Evolutionary conservation across 257 asterid genomes (phyloP), one percentile per base, ranked within the genome.

Genomic region (Galeopsis tetrahit): DNA sequence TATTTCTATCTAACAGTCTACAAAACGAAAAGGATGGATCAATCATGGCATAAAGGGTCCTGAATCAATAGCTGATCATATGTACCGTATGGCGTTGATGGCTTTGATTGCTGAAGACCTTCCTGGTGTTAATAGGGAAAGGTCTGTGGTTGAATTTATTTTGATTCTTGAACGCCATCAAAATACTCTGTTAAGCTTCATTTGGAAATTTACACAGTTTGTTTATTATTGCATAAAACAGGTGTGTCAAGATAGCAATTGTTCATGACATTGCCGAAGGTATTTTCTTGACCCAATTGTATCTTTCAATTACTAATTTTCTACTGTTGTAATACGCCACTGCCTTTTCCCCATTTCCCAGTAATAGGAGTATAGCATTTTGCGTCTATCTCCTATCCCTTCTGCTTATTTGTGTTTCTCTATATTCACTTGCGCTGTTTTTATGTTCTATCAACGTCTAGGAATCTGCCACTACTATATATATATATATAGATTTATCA

Each of bases 241-340:
- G 98, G 95, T 92, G 98, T 75, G 86, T 90, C 85, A 92, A 92
- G 86, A 88, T 92, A 80, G 98, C 97, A 65, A 86, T 92, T 77
- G 95, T 92, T 77, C 98, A 92, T 75, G 98, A 88, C 81, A 88
- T 92, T 76, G 97, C 96, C 36, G 98, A 92, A 92, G 98, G 98
- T 92, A 86, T 42, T 38, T 38, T 79, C 46, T 76, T 63, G 39
- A 62, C 51, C 42, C 56, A 62, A 0, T 71, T 5, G 10, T 66
- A 6, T 53, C 53, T 43, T 40, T 10, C 28, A 49, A 15, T 31
- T 66, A 21, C 6, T 34, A 10, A n/a, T 32, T 32, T 34, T 43
- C 39, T 69, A 46, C 40, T 40, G 57, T 32, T 62, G 36, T 56
- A 34, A 42, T 46, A 59, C 46, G 11, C 59, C 57, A 28, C 28